Evolutionary conservation across 2,329 filamentous ascomycete species (phyloP), one percentile per base, ranked within the genome.

Genomic region (Hysterium pulicare): DNA sequence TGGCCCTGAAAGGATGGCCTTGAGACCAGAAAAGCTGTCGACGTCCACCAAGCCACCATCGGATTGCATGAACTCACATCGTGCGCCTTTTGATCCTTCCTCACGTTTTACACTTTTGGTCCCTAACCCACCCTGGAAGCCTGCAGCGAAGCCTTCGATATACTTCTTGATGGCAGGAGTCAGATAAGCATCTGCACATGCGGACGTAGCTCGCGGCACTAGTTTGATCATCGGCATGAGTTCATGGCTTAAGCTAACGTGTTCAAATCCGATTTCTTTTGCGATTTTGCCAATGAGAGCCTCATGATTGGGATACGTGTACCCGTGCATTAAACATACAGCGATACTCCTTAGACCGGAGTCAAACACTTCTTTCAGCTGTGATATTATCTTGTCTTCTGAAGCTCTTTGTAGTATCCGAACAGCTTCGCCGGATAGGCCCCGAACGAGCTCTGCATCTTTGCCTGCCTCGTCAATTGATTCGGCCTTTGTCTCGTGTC

Each of bases 21-120:
- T 83, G 4, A 95, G 71, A 0, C 90, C 90, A 0, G 87, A 90
- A 59, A 96, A 95, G 51, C 81, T 83, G 42, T 87, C 82, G 0
- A 90, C 85, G 49, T 90, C 86, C 0, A 81, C 77, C 3, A 83
- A 64, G 2, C 79, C 79, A 21, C 87, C 88, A 50, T 94, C 87
- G 8, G 85, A 90, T 64, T 95, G 89, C 90, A 95, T 95, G 54
- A 96, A 95, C 63, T 96, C 90, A 69, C 90, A 96, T 49, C 90
- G 76, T 3, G 88, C 87, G 3, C 85, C 86, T 54, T 78, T 85
- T 4, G 73, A 66, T 0, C 83, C 85, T 21, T 72, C 66, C 46
- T 84, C 78, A 13, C 79, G 71, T 63, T 84, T 82, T 4, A 93
- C 84, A 46, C 83, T 88, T 54, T 84, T 80, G 0, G 81, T 83